Evolutionary conservation across 73 alveolate species (phyloP), one percentile per base, ranked within the genome.

Genomic region (Tetrahymena elliotti): DNA sequence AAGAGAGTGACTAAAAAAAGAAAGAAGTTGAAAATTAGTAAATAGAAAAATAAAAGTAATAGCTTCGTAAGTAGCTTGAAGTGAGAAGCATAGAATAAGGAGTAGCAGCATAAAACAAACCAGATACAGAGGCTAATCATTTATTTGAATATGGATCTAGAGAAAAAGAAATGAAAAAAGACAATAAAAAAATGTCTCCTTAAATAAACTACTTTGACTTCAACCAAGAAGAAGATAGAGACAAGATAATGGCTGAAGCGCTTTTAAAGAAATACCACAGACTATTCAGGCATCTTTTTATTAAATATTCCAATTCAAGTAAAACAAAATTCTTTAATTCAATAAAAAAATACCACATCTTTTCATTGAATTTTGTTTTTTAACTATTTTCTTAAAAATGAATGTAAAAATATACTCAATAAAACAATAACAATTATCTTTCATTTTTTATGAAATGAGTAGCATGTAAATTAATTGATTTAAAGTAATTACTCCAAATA

Each of bases 211-310:
- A 97, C 13, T 88, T 97, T 52, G 98, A 97, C 54, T 93, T 97
- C 10, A 96, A 96, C 27, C 92, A 94, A 53, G 99, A 97, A 84
- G 99, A 97, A 83, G 97, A 96, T 33, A 94, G 99, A 93, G 99
- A 97, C 31, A 95, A 92, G n/a, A 97, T 94, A 52, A 93, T 96
- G 24, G 97, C 96, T 11, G 95, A 94, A 35, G 35, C 93, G 54
- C 94, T 94, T 38, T 96, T 97, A 97, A 97, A 96, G 94, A 97
- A 95, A 93, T 97, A 94, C 54, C 88, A 93, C 38, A 97, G 95
- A 88, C 93, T 97, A 33, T 97, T 96, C 95, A 97, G 95, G 40
- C 92, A 94, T 95, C 95, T 96, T 39, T 97, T 96, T 52, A 83
- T 93, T 37, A 97, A 97, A 94, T 97, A 97, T 88, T 93, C 98